Percentiles rank a stretch among this genome's conserved stretches.
Evolutionary conservation across 805 yeast species (phyloP).

Genomic region (Zygotorulaspora florentina): DNA sequence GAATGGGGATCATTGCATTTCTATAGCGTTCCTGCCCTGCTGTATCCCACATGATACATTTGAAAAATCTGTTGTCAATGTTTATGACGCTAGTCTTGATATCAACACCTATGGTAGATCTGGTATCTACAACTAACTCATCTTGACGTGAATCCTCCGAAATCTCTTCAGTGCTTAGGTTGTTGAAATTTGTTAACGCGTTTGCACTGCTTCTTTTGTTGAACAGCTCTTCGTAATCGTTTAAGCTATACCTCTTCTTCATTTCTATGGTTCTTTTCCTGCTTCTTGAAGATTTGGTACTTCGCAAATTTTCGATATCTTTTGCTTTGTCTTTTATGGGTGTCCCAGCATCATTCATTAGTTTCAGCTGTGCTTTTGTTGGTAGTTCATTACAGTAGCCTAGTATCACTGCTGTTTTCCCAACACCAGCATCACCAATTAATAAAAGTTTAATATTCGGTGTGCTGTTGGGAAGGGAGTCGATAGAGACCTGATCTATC

Average conservation of each 20-base stretch:
- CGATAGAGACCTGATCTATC: conserved; percentile 14
- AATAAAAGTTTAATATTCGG: conserved; percentile 37
- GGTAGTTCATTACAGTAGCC: conserved; percentile 40
- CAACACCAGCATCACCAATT: conserved; percentile 47
- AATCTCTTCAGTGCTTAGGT: conserved; percentile 6
- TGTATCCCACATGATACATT: conserved; percentile 47
- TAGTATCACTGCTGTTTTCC: conserved; percentile 44
- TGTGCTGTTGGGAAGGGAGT: conserved; percentile 9
- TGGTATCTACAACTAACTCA: conserved; percentile 35
- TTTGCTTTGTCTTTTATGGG: conserved; percentile 7
- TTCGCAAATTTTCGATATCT: conserved; percentile 2
- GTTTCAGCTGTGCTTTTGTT: conserved; percentile 21
- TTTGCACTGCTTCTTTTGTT: conserved; percentile 11
- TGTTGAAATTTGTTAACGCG: conserved; percentile 12
- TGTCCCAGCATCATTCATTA: conserved; percentile 10
- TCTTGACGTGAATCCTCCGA: conserved; percentile 19
- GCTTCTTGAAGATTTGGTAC: conserved; percentile 1
- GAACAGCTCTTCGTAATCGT: conserved; percentile 33
- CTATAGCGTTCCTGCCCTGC: conserved; percentile 50
- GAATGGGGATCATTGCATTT: conserved; percentile 42
- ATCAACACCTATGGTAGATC: conserved; percentile 46
- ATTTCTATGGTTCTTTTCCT: conserved; percentile 16
- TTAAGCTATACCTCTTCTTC: conserved; percentile 32
- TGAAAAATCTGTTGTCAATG: conserved; percentile 42
- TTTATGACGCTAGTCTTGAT: conserved; percentile 42